Evolutionary conservation across 352 stramenopile genomes (phyloP), one percentile per base, ranked within the genome.

Genomic region (Globisporangium cystogenes): DNA sequence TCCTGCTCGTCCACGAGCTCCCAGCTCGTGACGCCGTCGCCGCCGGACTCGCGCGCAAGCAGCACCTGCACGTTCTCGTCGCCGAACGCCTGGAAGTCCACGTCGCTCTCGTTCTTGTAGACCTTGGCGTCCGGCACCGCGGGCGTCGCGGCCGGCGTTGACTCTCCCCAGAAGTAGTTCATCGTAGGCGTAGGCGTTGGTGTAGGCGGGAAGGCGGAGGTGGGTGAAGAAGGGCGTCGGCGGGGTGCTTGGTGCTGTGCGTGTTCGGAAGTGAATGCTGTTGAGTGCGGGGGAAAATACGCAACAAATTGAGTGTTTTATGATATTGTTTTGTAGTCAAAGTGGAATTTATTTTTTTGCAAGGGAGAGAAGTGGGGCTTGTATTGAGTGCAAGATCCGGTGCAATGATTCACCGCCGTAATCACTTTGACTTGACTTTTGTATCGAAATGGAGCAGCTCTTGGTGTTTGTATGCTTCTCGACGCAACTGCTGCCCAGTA

Each of bases 1-100:
- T 83, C 59, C 0, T 70, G 47, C 23, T 83, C 69, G 44, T 87
- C 72, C 23, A 87, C 69, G 51, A 90, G 53, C 42, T 84, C 72
- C 82, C 82, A 93, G 36, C 65, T 82, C 14, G 79, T 90, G 33
- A 87, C 72, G 21, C 75, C 69, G 65, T 90, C 80, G 2, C 71
- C 56, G 37, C 77, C 79, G 23, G 72, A 70, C 72, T 89, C 57
- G 41, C 81, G 78, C 20, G 62, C 61, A 0, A 90, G 67, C 45
- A 93, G 63, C 41, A 89, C 72, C 53, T 76, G 56, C 46, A 93
- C 68, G 59, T 65, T 87, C 49, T 90, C 74, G 36, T 86, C 68
- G 42, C 72, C 76, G 46, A 76, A 88, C 4, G 72, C 67, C 33
- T 70, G 54, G 49, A 88, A 85, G 60, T 87, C 72, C 53, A 91